Percentiles rank a stretch among this genome's conserved stretches.
These are phyloP conservation scores for Solanum clarkiae DNA, from an alignment of 257 asterid genomes.

Conservation along the genomic window DNA sequence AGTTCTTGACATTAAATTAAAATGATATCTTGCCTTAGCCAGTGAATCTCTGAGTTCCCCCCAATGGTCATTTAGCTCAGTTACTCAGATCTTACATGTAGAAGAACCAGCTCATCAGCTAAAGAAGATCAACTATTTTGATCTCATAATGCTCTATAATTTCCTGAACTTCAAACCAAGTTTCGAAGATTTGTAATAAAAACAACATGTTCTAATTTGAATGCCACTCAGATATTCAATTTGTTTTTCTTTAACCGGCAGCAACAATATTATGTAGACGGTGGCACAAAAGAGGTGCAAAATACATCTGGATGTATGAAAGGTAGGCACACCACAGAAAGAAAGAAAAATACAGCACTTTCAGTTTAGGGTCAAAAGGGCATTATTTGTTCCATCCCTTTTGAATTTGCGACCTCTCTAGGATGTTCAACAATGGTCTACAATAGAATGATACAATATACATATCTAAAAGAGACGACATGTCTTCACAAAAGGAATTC, in stretches of 20 bases:
- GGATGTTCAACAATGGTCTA: background rate
- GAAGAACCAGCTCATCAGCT: background rate
- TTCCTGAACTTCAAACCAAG: background rate
- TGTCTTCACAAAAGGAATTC: background rate
- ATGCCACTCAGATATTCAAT: background rate
- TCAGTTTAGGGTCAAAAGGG: background rate
- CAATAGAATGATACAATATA: background rate
- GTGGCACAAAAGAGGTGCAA: background rate
- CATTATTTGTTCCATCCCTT: background rate
- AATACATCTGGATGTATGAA: background rate
- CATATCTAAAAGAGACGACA: background rate
- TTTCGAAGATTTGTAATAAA: background rate
- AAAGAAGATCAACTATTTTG: background rate
- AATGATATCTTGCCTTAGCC: background rate
- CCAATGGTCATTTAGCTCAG: background rate
- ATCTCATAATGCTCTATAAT: background rate
- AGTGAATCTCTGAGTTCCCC: background rate
- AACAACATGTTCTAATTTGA: background rate
- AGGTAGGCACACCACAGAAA: background rate
- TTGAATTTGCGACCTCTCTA: background rate
- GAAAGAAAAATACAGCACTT: background rate
- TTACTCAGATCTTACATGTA: background rate
- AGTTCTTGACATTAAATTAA: background rate
- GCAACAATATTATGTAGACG: background rate
- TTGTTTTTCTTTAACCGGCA: background rate